Base-by-base conservation (phyloP, 108 stramenopile genomes). In the Asterionellopsis glacialis region DNA sequence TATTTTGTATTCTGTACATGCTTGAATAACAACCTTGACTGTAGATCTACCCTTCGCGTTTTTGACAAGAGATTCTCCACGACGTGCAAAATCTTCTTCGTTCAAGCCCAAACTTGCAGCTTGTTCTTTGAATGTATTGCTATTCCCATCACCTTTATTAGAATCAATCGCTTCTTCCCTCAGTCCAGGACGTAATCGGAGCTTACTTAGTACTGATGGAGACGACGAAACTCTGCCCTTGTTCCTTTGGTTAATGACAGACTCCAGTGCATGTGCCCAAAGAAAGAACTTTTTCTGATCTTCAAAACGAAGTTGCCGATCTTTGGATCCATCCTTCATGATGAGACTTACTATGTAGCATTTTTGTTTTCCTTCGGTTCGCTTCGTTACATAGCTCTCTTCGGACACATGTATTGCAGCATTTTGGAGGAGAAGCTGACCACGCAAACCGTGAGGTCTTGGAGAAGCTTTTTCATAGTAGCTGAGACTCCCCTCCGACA, bases 1-100 rank as follows among this genome's bases (percentile, higher is more conserved):
- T 16, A 87, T 60, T 43, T 92, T 92, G 60, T 88, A 92, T 40
- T 84, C 84, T 10, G 83, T 84, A 0, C 71, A 68, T 0, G 82
- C 86, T 40, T 75, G 66, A 7, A 87, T 81, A 10, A 70, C 61
- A n/a, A 88, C 80, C 45, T 74, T 65, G 13, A 91, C 69, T 14
- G 81, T 57, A 38, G 79, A 64, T 16, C 57, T 40, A 18, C 15
- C 38, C 42, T 45, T 70, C 21, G 62, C 51, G 65, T 59, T 62
- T 19, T 53, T 47, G 19, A 70, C 63, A 23, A 77, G 11, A 68
- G 73, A 11, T 67, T 67, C 18, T 63, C 61, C 33, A 68, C 55
- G 2, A 59, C 68, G 9, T 10, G n/a, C 28, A 41, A 57, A 39
- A 9, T 19, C 16, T 19, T 61, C 61, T 16, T 28, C 27, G 48